Evolutionary conservation across 2,329 filamentous ascomycete species (phyloP), one percentile per base, ranked within the genome.

Genomic region (Trichoderma semiorbis): DNA sequence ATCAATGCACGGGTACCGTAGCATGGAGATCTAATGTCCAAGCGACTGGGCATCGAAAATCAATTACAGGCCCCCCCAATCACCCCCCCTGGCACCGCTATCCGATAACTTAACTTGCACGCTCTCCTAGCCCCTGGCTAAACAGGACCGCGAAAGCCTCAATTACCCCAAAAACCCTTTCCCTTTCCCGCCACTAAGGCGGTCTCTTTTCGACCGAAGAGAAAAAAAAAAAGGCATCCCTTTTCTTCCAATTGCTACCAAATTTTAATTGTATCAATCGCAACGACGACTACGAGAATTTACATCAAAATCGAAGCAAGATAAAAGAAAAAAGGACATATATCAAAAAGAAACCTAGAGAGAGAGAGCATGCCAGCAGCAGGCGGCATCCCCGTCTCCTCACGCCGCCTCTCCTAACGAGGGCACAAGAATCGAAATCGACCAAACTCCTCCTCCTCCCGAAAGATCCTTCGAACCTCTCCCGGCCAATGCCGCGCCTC

Each of bases 401-500:
- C 53, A 68, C 55, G 57, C 34, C 63, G 53, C 67, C 21, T 58
- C 66, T 60, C 57, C 57, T 69, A 28, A 70, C 26, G 61, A 63
- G 47, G 61, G 14, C n/a, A 53, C 30, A 26, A 24, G 21, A 39
- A 12, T 24, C 12, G 8, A 24, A 34, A 14, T 36, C 34, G 6
- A 4, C 34, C 34, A 16, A 11, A n/a, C n/a, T n/a, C n/a, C 30
- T 16, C 43, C n/a, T 50, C 43, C 43, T 11, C 47, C 47, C n/a
- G 28, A 30, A 30, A 58, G 10, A 58, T 7, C 28, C 28, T 24
- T 11, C 18, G 39, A 39, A 18, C 8, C n/a, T n/a, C n/a, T 14
- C 18, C 57, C 24, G 55, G 16, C 75, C 71, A 71, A 82, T 83
- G 81, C 80, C 82, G 74, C 80, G 81, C 75, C 75, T 84, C 75